phyloP scores from a whole-genome alignment of 129 eudicot species.

The Escallonia herrerae region DNA sequence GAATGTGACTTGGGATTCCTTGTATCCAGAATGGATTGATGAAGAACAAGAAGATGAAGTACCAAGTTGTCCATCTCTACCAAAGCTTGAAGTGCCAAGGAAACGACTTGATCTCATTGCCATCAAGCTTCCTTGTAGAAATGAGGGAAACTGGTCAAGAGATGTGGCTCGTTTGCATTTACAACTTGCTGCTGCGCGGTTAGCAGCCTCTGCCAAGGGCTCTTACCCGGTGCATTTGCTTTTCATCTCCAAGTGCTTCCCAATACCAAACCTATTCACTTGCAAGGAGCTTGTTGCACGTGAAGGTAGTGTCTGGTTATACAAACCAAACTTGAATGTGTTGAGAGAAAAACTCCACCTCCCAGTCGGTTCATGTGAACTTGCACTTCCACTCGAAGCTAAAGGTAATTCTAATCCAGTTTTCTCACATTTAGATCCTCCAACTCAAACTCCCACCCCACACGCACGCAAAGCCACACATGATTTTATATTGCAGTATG shows the following conservation, averaged over 20 bases:
- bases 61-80: constrained; percentile 49
- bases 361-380: constrained; percentile 61
- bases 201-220: constrained; percentile 43
- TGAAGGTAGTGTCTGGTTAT: constrained; percentile 36
- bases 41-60: constrained; percentile 55
- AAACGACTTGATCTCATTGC: constrained; percentile 37
- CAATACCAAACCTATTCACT: constrained; percentile 47
- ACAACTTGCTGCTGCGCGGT: constrained; percentile 40
- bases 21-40: constrained; percentile 67
- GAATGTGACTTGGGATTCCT: constrained; percentile 43
- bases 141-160: constrained; percentile 52
- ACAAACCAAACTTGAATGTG: constrained; percentile 34
- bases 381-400: constrained; percentile 42
- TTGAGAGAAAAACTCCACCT: constrained; percentile 41
- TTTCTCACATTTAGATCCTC: no score
- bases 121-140: constrained; percentile 50
- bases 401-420: constrained; percentile 18
- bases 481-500: no score
- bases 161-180: constrained; percentile 53
- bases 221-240: constrained; percentile 37
- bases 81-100: constrained; percentile 32
- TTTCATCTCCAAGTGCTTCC: constrained; percentile 45
- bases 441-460: no score
- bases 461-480: no score
- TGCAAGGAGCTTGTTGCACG: constrained; percentile 49